phyloP scores from a whole-genome alignment of 371 early-diverging fungal genomes.

The Saksenaea vasiformis region DNA sequence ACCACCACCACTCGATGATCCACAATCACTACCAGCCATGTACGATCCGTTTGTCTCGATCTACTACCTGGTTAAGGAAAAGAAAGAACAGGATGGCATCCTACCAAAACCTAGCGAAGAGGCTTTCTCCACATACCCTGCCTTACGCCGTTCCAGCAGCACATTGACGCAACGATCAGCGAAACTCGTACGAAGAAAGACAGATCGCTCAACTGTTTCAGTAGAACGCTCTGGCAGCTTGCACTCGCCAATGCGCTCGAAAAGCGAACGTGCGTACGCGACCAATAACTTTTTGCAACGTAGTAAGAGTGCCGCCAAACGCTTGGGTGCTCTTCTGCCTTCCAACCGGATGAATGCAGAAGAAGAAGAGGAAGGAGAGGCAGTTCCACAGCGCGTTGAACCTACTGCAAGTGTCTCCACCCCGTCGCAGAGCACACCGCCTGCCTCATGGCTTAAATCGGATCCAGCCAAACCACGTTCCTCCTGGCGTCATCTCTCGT shows the following conservation, averaged over 20 bases:
- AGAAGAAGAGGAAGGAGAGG: not conserved
- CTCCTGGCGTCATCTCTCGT: not conserved
- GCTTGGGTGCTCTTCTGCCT: slow-evolving; percentile 12
- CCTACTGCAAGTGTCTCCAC: not conserved
- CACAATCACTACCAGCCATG: slow-evolving; percentile 45
- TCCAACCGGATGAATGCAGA: slow-evolving; percentile 1
- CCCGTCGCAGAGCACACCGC: not conserved
- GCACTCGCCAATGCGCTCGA: not conserved
- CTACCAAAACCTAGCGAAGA: slow-evolving; percentile 16
- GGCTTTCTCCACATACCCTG: slow-evolving; percentile 5
- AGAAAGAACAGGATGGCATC: slow-evolving; percentile 35
- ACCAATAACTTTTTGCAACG: slow-evolving; percentile 6
- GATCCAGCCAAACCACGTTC: not conserved
- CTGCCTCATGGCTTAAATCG: not conserved
- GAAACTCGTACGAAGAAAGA: slow-evolving; percentile 21
- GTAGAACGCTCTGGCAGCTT: not conserved
- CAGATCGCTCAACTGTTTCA: slow-evolving; percentile 17
- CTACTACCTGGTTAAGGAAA: slow-evolving; percentile 86
- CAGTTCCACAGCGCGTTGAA: not conserved
- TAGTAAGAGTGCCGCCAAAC: slow-evolving; percentile 28
- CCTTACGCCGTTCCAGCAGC: slow-evolving; percentile 21
- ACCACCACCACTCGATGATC: slow-evolving; percentile 28
- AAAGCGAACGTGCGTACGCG: not conserved
- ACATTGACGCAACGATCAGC: slow-evolving; percentile 10
- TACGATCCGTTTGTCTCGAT: slow-evolving; percentile 79